Conservation (phyloP, 352 stramenopile species). For the Globisporangium yorkense region DNA sequence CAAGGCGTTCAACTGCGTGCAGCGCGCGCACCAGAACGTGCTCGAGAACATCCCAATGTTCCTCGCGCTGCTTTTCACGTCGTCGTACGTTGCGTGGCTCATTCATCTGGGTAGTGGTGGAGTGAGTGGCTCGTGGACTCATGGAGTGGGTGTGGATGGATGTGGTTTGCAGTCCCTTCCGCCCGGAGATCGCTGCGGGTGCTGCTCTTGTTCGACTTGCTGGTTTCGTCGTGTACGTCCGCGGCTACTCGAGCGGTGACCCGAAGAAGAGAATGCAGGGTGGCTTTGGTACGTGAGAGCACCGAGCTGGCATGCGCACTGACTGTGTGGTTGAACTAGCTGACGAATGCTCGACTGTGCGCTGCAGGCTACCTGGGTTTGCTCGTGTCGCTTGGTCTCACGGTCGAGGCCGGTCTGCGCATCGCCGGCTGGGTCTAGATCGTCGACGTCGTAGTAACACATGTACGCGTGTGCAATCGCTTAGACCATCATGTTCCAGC, state of each 20-base stretch:
- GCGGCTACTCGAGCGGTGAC: conserved; percentile 58
- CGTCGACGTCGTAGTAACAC: background rate
- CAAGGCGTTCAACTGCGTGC: conserved; percentile 88
- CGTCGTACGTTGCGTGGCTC: conserved; percentile 29
- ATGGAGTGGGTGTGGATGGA: background rate
- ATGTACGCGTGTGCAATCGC: too few relatives aligned
- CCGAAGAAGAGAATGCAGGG: conserved; percentile 59
- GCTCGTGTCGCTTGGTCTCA: conserved; percentile 23
- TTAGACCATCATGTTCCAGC: too few relatives aligned
- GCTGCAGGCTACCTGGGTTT: conserved; percentile 51
- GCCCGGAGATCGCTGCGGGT: conserved; percentile 43
- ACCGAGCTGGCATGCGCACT: background rate
- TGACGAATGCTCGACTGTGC: background rate
- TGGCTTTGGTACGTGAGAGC: conserved; percentile 31
- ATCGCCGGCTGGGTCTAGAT: conserved; percentile 5
- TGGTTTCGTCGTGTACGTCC: conserved; percentile 55
- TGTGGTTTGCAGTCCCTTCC: conserved; percentile 41
- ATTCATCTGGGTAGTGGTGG: background rate
- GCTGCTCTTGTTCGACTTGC: conserved; percentile 40
- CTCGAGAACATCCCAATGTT: conserved; percentile 85
- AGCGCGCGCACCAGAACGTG: conserved; percentile 90
- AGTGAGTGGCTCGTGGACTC: background rate
- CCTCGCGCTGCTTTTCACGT: conserved; percentile 46
- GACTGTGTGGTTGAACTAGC: background rate
- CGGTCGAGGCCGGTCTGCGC: conserved; percentile 6